These are phyloP conservation scores for Lactarius hatsudake DNA, from an alignment of 768 basidiomycete genomes.

Conservation along the genomic window DNA sequence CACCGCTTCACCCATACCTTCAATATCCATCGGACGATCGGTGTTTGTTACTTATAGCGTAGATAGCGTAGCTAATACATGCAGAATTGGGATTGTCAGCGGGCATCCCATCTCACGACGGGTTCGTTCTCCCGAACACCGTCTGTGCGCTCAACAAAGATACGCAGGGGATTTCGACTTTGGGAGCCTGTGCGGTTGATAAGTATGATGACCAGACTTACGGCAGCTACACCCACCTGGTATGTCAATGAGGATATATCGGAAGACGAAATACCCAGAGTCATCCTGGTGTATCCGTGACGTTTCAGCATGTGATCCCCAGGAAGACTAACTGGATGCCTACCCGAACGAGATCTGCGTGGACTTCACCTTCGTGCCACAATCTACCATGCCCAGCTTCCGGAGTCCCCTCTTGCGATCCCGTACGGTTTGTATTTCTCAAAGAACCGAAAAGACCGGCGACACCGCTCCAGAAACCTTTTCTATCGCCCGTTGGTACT, in stretches of 20 bases:
- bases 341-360: conserved; percentile 75
- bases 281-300: conserved; percentile 50
- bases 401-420: conserved; percentile 32
- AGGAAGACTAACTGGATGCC: conserved; percentile 30
- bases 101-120: conserved; percentile 60
- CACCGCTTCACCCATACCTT: not conserved
- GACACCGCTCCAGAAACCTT: conserved; percentile 49
- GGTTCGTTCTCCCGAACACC: conserved; percentile 70
- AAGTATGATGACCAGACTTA: conserved; percentile 34
- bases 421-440: conserved; percentile 40
- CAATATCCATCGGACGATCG: not conserved
- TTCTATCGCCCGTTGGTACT: conserved; percentile 36
- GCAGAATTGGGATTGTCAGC: conserved; percentile 2
- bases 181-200: conserved; percentile 50
- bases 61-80: conserved; percentile 31
- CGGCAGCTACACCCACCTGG: conserved; percentile 53
- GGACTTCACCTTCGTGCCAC: conserved; percentile 77
- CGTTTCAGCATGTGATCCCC: not conserved
- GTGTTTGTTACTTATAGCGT: not conserved
- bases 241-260: conserved; percentile 75
- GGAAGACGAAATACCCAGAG: conserved; percentile 73
- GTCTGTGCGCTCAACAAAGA: conserved; percentile 66
- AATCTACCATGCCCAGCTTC: conserved; percentile 39
- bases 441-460: conserved; percentile 70
- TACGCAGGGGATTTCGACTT: conserved; percentile 55